Conservation (phyloP, 1,284 basidiomycete genomes). For the Pseudozyma pruni region DNA sequence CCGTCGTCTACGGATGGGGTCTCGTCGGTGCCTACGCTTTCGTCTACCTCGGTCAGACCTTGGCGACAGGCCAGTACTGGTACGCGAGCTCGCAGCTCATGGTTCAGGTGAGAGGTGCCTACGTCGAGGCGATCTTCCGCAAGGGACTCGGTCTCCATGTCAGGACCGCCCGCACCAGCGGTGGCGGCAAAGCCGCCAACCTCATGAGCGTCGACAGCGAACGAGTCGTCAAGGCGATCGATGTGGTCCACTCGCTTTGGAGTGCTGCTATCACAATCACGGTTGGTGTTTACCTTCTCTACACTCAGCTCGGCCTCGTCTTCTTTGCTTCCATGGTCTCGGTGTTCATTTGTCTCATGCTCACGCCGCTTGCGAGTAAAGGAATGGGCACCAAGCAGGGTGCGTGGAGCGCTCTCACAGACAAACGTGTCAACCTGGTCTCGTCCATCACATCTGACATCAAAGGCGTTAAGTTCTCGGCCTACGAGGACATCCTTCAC, state of each 20-base stretch:
- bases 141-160: conserved; percentile 59
- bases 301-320: conserved; percentile 44
- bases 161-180: conserved; percentile 47
- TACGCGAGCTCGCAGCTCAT: conserved; percentile 43
- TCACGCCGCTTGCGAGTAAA: conserved; percentile 43
- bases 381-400: conserved; percentile 48
- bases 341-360: conserved; percentile 38
- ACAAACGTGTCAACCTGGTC: conserved; percentile 55
- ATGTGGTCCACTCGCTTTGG: conserved; percentile 54
- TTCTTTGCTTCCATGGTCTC: conserved; percentile 55
- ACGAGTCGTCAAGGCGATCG: conserved; percentile 48
- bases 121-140: conserved; percentile 57
- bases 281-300: conserved; percentile 56
- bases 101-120: conserved; percentile 53
- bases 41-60: conserved; percentile 50
- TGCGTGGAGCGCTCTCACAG: conserved; percentile 51
- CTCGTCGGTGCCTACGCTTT: conserved; percentile 61
- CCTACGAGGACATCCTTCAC: conserved; percentile 53
- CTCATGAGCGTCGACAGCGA: conserved; percentile 64
- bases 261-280: conserved; percentile 48
- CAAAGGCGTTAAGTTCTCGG: conserved; percentile 61
- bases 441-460: conserved; percentile 52
- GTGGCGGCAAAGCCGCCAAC: conserved; percentile 56
- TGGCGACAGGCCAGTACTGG: conserved; percentile 53
- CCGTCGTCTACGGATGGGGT: conserved; percentile 58